Evolutionary conservation across 441 rosid species (phyloP).

Genomic region (Arabidopsis lyrata): DNA sequence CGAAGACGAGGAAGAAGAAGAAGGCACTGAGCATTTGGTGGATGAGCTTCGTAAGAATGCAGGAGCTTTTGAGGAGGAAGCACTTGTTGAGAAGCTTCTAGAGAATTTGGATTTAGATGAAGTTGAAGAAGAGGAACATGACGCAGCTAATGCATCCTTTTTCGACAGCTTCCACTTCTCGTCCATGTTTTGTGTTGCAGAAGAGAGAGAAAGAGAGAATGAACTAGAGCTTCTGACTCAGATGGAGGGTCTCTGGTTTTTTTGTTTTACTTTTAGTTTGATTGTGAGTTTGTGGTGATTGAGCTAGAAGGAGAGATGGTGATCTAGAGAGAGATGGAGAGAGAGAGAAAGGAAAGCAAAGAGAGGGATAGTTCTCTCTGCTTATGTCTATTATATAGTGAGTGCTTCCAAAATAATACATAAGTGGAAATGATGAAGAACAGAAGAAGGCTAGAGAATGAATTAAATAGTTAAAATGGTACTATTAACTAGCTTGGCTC

Average conservation of each 20-base stretch:
- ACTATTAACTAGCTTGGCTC: background rate
- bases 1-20: conserved; percentile 49
- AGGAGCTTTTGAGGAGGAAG: conserved; percentile 67
- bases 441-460: conserved; percentile 18
- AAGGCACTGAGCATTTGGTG: conserved; percentile 53
- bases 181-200: conserved; percentile 55
- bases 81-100: conserved; percentile 80
- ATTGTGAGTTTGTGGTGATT: conserved; percentile 44
- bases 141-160: conserved; percentile 54
- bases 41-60: conserved; percentile 69
- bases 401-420: conserved; percentile 22
- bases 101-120: conserved; percentile 61
- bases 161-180: conserved; percentile 84
- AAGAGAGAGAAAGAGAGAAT: background rate
- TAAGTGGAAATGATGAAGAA: conserved; percentile 21
- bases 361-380: conserved; percentile 23
- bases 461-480: background rate
- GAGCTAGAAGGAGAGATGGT: conserved; percentile 35
- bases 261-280: background rate
- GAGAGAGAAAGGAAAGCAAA: conserved; percentile 10
- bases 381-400: conserved; percentile 19
- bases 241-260: conserved; percentile 5
- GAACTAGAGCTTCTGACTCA: conserved; percentile 3
- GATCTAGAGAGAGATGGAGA: conserved; percentile 20
- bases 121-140: conserved; percentile 46